Percentiles rank a stretch among this genome's conserved stretches.
These are phyloP conservation scores for Esteya vermicola DNA, from an alignment of 2,329 filamentous ascomycete species.

Conservation along the genomic window DNA sequence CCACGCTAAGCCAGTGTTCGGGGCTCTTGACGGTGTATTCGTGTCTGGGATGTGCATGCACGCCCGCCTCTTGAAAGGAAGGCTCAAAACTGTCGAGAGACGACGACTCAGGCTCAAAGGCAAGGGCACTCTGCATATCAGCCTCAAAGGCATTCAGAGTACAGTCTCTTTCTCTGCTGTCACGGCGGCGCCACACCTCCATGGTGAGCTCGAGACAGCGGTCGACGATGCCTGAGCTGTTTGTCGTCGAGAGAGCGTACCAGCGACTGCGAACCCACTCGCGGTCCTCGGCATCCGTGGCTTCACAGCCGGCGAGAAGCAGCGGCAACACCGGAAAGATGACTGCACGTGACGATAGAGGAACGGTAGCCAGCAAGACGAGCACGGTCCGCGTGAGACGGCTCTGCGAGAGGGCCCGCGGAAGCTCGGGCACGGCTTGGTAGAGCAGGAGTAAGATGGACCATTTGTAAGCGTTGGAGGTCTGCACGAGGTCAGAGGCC, in stretches of 20 bases:
- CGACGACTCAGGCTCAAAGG: no score
- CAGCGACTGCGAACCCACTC: slow-evolving; percentile 4
- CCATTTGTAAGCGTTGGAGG: slow-evolving; percentile 4
- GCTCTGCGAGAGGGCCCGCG: not conserved
- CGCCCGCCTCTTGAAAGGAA: no score
- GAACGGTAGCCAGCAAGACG: slow-evolving; percentile 3
- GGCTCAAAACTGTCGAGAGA: not conserved
- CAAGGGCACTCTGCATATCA: no score
- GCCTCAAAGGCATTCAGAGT: no score
- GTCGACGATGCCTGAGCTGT: slow-evolving; percentile 5
- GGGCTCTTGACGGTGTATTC: not conserved
- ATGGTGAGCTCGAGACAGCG: slow-evolving; percentile 5
- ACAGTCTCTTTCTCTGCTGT: not conserved
- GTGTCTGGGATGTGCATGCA: not conserved
- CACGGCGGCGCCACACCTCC: slow-evolving; percentile 3
- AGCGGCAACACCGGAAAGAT: slow-evolving; percentile 4
- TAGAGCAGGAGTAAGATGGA: not conserved
- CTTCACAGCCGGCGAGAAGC: slow-evolving; percentile 3
- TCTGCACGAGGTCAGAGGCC: slow-evolving; percentile 1
- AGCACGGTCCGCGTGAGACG: slow-evolving; percentile 1
- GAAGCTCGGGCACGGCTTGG: slow-evolving; percentile 4
- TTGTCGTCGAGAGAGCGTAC: not conserved
- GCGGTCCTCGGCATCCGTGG: not conserved
- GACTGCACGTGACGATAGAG: slow-evolving; percentile 1
- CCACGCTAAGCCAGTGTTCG: slow-evolving; percentile 3